These are phyloP conservation scores for Lactifluus pinguis DNA, from an alignment of 768 basidiomycete genomes.

Conservation along the genomic window DNA sequence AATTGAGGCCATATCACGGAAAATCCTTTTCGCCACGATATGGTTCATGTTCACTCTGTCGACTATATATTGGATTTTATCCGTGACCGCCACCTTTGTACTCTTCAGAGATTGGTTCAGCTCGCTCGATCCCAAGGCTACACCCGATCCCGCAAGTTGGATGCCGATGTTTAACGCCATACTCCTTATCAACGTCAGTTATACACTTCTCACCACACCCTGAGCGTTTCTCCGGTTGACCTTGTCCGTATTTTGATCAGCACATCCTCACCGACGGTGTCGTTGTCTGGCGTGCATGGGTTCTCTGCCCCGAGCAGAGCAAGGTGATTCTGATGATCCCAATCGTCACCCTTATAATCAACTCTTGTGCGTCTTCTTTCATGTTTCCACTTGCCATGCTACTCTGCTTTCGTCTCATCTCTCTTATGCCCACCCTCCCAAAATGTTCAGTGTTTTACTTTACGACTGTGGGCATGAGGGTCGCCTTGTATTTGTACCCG, in stretches of 20 bases:
- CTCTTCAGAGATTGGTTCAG: background rate
- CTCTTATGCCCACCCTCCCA: background rate
- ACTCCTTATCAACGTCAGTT: slow-evolving; percentile 4
- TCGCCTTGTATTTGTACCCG: background rate
- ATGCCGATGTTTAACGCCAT: background rate
- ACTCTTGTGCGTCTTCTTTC: background rate
- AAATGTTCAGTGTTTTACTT: background rate
- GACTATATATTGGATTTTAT: background rate
- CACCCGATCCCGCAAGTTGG: background rate
- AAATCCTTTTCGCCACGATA: background rate
- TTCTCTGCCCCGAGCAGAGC: background rate
- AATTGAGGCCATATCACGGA: background rate
- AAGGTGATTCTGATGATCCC: background rate
- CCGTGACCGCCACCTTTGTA: background rate
- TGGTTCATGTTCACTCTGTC: background rate
- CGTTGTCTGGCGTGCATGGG: slow-evolving; percentile 12
- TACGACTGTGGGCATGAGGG: background rate
- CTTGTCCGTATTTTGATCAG: background rate
- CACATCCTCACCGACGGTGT: slow-evolving; percentile 6
- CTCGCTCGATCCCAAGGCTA: background rate
- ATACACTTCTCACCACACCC: too few species aligned
- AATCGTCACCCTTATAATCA: background rate
- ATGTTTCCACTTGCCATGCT: background rate
- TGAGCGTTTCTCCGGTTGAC: background rate
- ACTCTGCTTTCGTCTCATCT: background rate